A percentile compares a stretch with the other conserved stretches of the same genome.
Evolutionary conservation across 768 basidiomycete genomes (phyloP).

Genomic region (Fomitopsis serialis): DNA sequence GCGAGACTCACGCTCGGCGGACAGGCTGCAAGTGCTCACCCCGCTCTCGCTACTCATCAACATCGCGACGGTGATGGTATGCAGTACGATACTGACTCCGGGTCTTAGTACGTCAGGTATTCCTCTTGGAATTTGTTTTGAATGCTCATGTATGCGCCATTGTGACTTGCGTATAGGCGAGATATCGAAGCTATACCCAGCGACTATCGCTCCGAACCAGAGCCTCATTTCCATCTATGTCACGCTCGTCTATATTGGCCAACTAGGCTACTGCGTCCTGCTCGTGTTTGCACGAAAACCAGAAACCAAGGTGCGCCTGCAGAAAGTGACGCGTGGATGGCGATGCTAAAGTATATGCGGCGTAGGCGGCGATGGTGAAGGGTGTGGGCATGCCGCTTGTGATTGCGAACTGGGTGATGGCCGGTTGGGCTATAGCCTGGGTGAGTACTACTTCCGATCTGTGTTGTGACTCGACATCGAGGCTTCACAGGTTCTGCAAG

Average conservation of each 20-base stretch:
- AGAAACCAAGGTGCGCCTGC: constrained; percentile 63
- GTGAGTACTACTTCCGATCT: constrained; percentile 26
- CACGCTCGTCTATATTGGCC: constrained; percentile 51
- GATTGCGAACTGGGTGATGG: constrained; percentile 76
- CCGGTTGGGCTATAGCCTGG: constrained; percentile 75
- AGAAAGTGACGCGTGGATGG: no score
- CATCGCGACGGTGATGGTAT: constrained; percentile 66
- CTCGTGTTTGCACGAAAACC: constrained; percentile 65
- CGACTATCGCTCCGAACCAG: constrained; percentile 66
- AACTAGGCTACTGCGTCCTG: constrained; percentile 80
- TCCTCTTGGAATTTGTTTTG: neutral
- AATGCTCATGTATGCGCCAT: neutral
- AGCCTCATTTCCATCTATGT: constrained; percentile 56
- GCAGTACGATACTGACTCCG: constrained; percentile 61
- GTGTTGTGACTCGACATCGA: neutral
- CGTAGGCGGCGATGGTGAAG: constrained; percentile 59
- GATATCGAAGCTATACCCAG: constrained; percentile 50
- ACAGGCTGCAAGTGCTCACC: constrained; percentile 78
- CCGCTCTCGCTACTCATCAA: constrained; percentile 81
- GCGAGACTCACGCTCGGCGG: neutral
- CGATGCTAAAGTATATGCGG: neutral
- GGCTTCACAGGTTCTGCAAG: constrained; percentile 52
- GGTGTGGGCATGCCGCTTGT: constrained; percentile 80
- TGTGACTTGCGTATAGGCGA: constrained; percentile 29
- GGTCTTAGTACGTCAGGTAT: constrained; percentile 39